Evolutionary conservation across 257 asterid genomes (phyloP).

Genomic region (Coffea canephora): DNA sequence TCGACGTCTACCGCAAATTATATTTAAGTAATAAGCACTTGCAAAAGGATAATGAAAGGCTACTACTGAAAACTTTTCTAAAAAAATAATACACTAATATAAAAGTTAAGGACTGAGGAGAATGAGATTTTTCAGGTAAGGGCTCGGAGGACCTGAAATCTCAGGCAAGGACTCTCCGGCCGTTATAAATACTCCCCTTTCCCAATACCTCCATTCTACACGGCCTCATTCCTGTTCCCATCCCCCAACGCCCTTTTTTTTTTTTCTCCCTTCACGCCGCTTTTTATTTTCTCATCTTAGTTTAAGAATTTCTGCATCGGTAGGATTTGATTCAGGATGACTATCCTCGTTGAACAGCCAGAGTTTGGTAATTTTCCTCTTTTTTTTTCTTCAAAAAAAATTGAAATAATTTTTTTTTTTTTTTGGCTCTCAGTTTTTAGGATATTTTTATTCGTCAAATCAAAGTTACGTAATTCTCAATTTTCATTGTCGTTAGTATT

Average conservation of each 20-base stretch:
- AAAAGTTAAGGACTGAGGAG: neutral
- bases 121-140: constrained; percentile 60
- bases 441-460: neutral
- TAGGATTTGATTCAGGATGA: constrained; percentile 39
- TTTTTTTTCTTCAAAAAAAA: neutral
- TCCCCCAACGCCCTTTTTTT: too few species aligned
- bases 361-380: constrained; percentile 41
- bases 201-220: neutral
- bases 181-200: constrained; percentile 57
- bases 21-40: neutral
- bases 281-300: neutral
- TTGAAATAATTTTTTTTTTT: neutral
- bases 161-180: constrained; percentile 95
- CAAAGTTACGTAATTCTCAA: neutral
- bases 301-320: neutral
- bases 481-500: neutral
- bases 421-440: neutral
- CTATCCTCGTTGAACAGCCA: constrained; percentile 54
- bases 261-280: neutral
- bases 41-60: neutral
- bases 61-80: constrained; percentile 6
- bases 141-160: constrained; percentile 58
- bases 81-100: neutral
- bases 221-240: neutral
- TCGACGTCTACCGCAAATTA: neutral